Conservation (phyloP, 495 filamentous ascomycete genomes). For the Aspergillus sparsus region DNA sequence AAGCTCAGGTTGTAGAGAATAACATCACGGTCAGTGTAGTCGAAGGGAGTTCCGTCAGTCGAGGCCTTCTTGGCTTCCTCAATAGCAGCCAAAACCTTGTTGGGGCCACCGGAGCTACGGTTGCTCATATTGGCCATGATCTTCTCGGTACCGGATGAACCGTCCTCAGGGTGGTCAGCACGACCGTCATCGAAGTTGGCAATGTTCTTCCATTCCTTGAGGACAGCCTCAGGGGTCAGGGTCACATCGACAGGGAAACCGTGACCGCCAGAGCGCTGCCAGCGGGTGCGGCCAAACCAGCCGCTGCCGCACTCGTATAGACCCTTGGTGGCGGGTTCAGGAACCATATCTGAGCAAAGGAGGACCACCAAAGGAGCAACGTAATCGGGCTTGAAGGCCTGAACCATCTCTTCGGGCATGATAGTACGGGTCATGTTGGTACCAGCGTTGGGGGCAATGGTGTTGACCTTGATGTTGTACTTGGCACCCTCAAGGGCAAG, state of each 20-base stretch:
- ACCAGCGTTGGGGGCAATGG: conserved; percentile 95
- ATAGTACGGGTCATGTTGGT: conserved; percentile 95
- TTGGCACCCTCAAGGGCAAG: conserved; percentile 92
- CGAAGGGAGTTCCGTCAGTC: conserved; percentile 73
- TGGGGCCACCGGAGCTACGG: conserved; percentile 54
- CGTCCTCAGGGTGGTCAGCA: conserved; percentile 83
- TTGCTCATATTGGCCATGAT: conserved; percentile 94
- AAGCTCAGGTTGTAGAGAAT: conserved; percentile 96
- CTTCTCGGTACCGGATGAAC: conserved; percentile 73
- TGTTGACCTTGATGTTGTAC: conserved; percentile 99
- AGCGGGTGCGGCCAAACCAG: conserved; percentile 88
- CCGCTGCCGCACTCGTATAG: conserved; percentile 97
- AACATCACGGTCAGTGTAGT: conserved; percentile 80
- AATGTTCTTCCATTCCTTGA: conserved; percentile 76
- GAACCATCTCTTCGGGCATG: conserved; percentile 96
- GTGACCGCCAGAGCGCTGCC: conserved; percentile 90
- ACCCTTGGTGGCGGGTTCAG: conserved; percentile 78
- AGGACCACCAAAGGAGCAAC: conserved; percentile 90
- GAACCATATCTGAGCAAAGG: conserved; percentile 85
- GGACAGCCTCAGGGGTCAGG: conserved; percentile 83
- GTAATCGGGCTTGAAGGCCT: conserved; percentile 99
- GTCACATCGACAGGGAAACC: conserved; percentile 89
- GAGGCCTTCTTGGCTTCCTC: conserved; percentile 72
- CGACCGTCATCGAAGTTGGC: conserved; percentile 86
- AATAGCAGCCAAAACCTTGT: conserved; percentile 66